Conservation (phyloP, 2,329 filamentous ascomycete species). For the Epichloe sibirici region DNA sequence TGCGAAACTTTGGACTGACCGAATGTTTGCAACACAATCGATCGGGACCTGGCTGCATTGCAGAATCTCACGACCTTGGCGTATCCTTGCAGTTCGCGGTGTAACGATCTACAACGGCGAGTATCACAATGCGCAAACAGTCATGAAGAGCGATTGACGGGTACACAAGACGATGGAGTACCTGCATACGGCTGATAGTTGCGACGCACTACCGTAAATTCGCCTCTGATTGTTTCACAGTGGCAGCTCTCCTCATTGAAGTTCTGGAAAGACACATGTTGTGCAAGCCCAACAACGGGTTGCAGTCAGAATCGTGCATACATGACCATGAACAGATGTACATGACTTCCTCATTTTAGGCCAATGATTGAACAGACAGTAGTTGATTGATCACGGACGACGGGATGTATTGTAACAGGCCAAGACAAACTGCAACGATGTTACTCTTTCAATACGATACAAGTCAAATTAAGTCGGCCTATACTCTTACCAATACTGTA, state of each 20-base stretch:
- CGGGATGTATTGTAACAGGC: neutral
- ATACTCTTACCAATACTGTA: neutral
- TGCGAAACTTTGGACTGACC: neutral
- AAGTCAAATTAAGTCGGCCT: neutral
- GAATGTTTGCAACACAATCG: neutral
- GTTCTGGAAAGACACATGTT: neutral
- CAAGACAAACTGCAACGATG: neutral
- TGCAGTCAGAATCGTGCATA: neutral
- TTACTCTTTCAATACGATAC: neutral
- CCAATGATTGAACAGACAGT: neutral
- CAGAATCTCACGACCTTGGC: neutral
- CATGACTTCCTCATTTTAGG: neutral
- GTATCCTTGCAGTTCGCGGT: neutral
- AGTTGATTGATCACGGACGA: neutral
- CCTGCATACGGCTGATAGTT: neutral
- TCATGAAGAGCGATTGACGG: neutral
- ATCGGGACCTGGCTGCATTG: neutral
- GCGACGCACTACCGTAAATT: neutral
- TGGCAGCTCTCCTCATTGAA: neutral
- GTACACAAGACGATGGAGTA: neutral
- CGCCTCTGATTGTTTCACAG: conserved; percentile 2
- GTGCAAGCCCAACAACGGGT: neutral
- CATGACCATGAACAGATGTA: neutral
- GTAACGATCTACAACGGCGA: neutral
- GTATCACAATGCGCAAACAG: conserved; percentile 1